phyloP scores from a whole-genome alignment of 106 monocot species.

The Agapanthus africanus region DNA sequence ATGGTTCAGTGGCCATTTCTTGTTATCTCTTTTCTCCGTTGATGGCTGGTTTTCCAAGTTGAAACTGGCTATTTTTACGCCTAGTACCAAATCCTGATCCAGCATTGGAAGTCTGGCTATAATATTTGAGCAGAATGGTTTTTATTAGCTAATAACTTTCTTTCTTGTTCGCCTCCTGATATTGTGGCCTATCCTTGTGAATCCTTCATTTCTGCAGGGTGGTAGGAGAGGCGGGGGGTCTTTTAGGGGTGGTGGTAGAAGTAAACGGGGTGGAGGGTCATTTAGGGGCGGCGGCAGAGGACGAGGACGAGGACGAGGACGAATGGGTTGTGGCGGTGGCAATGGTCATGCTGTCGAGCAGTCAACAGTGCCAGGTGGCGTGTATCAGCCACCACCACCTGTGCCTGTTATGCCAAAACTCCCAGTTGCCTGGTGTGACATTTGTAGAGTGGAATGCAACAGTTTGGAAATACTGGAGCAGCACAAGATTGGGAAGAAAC shows the following conservation, averaged over 20 bases:
- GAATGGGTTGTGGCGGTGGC: too few species aligned
- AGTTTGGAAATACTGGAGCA: conserved; percentile 66
- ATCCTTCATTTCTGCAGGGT: not conserved
- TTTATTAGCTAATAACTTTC: not conserved
- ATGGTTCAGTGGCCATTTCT: too few species aligned
- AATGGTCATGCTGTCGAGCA: not conserved
- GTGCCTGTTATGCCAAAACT: conserved; percentile 11
- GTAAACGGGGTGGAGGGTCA: not conserved
- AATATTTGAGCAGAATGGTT: not conserved
- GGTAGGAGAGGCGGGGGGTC: not conserved
- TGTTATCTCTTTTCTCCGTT: too few species aligned
- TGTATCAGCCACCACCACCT: not conserved
- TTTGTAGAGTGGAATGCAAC: conserved; percentile 76
- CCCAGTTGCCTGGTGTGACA: conserved; percentile 55
- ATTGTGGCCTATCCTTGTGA: not conserved
- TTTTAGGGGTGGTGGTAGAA: not conserved
- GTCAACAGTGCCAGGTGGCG: not conserved
- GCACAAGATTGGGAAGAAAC: conserved; percentile 72
- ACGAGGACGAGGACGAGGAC: not conserved
- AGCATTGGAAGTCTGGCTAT: not conserved
- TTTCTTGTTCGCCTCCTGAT: not conserved
- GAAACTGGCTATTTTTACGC: too few species aligned
- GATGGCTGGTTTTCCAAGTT: not conserved
- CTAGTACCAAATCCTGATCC: too few species aligned
- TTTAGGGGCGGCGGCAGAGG: not conserved